Evolutionary conservation across 179 eudicot species (phyloP).

Genomic region (Sideroxylon spinosum): DNA sequence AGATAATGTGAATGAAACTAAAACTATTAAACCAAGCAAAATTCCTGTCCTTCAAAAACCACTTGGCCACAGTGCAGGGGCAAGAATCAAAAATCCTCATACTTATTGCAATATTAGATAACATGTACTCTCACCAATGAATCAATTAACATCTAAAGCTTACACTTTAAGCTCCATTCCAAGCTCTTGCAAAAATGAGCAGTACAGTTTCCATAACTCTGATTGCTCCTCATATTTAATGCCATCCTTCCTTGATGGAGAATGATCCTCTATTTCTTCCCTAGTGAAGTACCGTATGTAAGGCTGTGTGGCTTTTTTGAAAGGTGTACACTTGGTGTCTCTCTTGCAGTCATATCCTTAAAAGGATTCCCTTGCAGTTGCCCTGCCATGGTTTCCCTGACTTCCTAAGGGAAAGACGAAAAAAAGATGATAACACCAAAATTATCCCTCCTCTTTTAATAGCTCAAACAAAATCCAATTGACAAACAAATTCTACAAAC

Average conservation of each 20-base stretch:
- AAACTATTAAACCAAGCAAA: not conserved
- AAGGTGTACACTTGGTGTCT: not conserved
- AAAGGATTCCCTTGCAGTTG: slow-evolving; percentile 26
- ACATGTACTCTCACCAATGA: not conserved
- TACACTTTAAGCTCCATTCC: slow-evolving; percentile 72
- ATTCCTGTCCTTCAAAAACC: slow-evolving; percentile 1
- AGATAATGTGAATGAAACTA: slow-evolving; percentile 2
- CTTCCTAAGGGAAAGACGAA: slow-evolving; percentile 1
- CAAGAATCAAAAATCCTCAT: not conserved
- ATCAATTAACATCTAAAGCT: slow-evolving; percentile 20
- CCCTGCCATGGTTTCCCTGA: slow-evolving; percentile 31
- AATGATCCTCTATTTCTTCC: slow-evolving; percentile 50
- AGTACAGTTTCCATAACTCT: slow-evolving; percentile 45
- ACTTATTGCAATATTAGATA: not conserved
- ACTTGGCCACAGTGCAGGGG: not conserved
- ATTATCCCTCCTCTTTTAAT: not conserved
- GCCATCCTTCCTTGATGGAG: slow-evolving; percentile 79
- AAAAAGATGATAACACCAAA: not conserved
- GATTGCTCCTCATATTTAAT: slow-evolving; percentile 43
- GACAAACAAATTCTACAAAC: slow-evolving; percentile 11
- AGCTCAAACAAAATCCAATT: not conserved
- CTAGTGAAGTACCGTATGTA: slow-evolving; percentile 53
- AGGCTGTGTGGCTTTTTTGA: slow-evolving; percentile 12
- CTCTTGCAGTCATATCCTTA: slow-evolving; percentile 5
- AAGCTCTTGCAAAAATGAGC: slow-evolving; percentile 61